A percentile compares a stretch with the other conserved stretches of the same genome.
Conservation (phyloP, 805 yeast species). For the Nakazawaea ernobii region DNA sequence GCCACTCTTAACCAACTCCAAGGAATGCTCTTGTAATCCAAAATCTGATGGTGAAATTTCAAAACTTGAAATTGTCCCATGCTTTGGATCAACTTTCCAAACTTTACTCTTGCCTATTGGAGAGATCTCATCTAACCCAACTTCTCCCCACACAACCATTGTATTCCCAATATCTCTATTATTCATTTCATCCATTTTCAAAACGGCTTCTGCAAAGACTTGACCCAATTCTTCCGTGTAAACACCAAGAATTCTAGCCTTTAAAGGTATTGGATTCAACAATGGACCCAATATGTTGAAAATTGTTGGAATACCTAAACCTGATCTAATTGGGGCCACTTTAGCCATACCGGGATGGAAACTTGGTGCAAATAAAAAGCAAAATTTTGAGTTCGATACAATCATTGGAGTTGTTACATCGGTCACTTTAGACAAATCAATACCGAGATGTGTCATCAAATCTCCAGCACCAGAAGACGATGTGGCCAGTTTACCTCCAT, state of each 20-base stretch:
- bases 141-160: slow-evolving; percentile 88
- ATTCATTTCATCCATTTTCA: slow-evolving; percentile 46
- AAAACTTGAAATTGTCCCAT: slow-evolving; percentile 36
- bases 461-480: slow-evolving; percentile 94
- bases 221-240: slow-evolving; percentile 74
- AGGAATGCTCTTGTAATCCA: slow-evolving; percentile 68
- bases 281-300: slow-evolving; percentile 94
- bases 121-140: slow-evolving; percentile 90
- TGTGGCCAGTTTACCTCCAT: slow-evolving; percentile 96
- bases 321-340: slow-evolving; percentile 72
- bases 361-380: slow-evolving; percentile 85
- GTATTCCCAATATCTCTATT: slow-evolving; percentile 40
- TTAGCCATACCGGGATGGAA: slow-evolving; percentile 89
- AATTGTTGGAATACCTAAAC: slow-evolving; percentile 84
- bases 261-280: slow-evolving; percentile 80
- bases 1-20: slow-evolving; percentile 69
- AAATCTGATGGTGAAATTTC: slow-evolving; percentile 69
- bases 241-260: slow-evolving; percentile 85
- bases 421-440: slow-evolving; percentile 69
- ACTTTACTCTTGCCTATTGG: slow-evolving; percentile 78
- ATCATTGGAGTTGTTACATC: slow-evolving; percentile 54
- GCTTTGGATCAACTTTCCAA: slow-evolving; percentile 58
- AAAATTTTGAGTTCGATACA: slow-evolving; percentile 45
- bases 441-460: slow-evolving; percentile 72
- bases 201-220: slow-evolving; percentile 78